Base-by-base conservation (phyloP, 106 monocot species). In the Dactylorhiza incarnata region DNA sequence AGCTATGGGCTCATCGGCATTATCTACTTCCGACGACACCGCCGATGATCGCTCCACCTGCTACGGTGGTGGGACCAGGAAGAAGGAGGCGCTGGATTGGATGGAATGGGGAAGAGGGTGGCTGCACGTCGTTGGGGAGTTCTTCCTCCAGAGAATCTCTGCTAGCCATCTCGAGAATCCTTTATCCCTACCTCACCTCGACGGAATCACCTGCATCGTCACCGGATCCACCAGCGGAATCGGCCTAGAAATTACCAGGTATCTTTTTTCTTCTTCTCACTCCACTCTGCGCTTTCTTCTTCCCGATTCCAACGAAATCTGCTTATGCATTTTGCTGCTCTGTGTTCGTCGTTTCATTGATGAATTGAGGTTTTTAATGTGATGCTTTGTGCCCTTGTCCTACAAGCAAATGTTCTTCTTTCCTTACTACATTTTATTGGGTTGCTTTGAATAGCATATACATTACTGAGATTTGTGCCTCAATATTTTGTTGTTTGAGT, bases 151-250 rank as follows among this genome's bases (percentile, higher is more conserved):
- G 84, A 73, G 97, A 61, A 94, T 99, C 74, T 67, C 75, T 51
- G 94, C 97, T 11, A 94, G 94, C 86, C 87, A 99, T 46, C 80
- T 99, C 23, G 91, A 94, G 67, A 94, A 88, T 48, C 85, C 94
- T 0, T 68, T 99, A n/a, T 61, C 74, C 3, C 83, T 99, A 26
- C 94, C 94, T 14, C 91, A 88, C 44, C 87, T 99, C 69, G 81
- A 87, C 44, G 91, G 84, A 45, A 9, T 83, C 78, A 89, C 91
- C 68, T 91, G 55, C 78, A 76, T 99, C 68, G 89, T 99, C 80
- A 99, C 97, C 20, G 97, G 94, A 45, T 75, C 83, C 74, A 99
- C 97, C 78, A 94, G 94, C 68, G 97, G 97, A 53, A 99, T 99
- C 67, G 97, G 97, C 59, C 85, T 94, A 74, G 78, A 91, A 51